phyloP scores from a whole-genome alignment of 345 rosid species.

The Lumnitzera littorea region DNA sequence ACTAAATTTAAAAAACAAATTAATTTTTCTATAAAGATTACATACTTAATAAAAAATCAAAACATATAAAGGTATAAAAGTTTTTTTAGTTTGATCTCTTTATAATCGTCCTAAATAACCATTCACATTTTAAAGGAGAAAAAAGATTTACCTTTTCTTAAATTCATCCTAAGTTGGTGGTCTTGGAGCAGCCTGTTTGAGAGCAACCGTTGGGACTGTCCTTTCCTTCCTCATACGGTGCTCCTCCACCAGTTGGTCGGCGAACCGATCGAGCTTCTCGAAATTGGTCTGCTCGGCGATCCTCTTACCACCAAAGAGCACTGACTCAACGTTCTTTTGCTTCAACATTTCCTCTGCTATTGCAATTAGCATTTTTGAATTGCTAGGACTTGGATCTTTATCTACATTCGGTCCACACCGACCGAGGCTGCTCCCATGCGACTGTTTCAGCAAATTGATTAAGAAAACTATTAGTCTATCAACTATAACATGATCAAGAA shows the following conservation, averaged over 20 bases:
- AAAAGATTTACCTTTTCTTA: background rate
- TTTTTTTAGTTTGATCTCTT: background rate
- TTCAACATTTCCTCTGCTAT: slow-evolving; percentile 86
- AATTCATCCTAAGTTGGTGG: background rate
- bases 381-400: slow-evolving; percentile 56
- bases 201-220: slow-evolving; percentile 73
- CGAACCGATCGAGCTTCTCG: slow-evolving; percentile 90
- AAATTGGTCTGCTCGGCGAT: slow-evolving; percentile 61
- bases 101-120: background rate
- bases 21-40: too few relatives aligned
- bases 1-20: too few relatives aligned
- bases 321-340: slow-evolving; percentile 93
- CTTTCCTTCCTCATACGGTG: slow-evolving; percentile 83
- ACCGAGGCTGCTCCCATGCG: slow-evolving; percentile 65
- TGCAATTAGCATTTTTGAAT: slow-evolving; percentile 57
- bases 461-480: too few relatives aligned
- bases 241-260: slow-evolving; percentile 82
- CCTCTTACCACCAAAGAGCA: slow-evolving; percentile 83
- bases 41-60: background rate
- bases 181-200: slow-evolving; percentile 46
- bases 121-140: background rate
- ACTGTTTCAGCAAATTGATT: slow-evolving; percentile 30
- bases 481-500: background rate
- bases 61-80: background rate
- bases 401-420: slow-evolving; percentile 47